Percentiles rank a stretch among this genome's conserved stretches.
Conservation (phyloP, 805 yeast genomes). For the Isabelozyma pseudorhagii region DNA sequence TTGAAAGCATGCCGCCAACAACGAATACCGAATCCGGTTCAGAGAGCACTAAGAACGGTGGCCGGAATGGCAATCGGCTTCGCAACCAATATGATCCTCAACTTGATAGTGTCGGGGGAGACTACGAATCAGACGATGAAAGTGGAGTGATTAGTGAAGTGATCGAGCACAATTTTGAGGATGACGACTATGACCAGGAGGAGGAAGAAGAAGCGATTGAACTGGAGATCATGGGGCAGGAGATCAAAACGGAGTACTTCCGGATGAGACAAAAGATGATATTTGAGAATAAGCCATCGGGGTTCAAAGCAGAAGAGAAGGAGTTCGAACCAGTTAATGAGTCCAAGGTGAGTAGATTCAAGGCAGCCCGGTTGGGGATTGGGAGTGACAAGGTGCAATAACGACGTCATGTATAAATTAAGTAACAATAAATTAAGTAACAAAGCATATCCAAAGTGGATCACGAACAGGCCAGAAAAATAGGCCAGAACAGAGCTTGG, state of each 20-base stretch:
- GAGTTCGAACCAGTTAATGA: slow-evolving; percentile 72
- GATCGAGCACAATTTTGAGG: slow-evolving; percentile 34
- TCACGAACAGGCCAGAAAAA: too few relatives aligned
- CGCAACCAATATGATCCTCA: slow-evolving; percentile 10
- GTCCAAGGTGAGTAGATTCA: slow-evolving; percentile 63
- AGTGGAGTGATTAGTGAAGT: slow-evolving; percentile 38
- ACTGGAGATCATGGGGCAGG: slow-evolving; percentile 39
- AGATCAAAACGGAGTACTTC: slow-evolving; percentile 55
- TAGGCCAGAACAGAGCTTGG: too few relatives aligned
- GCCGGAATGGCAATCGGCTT: slow-evolving; percentile 14
- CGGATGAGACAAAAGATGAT: slow-evolving; percentile 50
- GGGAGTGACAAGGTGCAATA: neutral
- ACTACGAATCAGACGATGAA: slow-evolving; percentile 33
- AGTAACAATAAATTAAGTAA: too few relatives aligned
- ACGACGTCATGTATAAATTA: neutral
- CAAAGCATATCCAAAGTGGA: too few relatives aligned
- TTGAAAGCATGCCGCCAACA: slow-evolving; percentile 31
- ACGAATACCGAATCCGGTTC: slow-evolving; percentile 3
- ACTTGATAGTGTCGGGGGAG: slow-evolving; percentile 9
- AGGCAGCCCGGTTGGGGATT: slow-evolving; percentile 15
- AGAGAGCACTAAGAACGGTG: neutral
- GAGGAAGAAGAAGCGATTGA: slow-evolving; percentile 8
- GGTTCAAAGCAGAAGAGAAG: slow-evolving; percentile 45
- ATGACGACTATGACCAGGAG: slow-evolving; percentile 19
- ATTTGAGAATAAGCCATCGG: slow-evolving; percentile 35